Evolutionary conservation across 208 protist genomes (phyloP).

Genomic region (Phytomonas sp.): DNA sequence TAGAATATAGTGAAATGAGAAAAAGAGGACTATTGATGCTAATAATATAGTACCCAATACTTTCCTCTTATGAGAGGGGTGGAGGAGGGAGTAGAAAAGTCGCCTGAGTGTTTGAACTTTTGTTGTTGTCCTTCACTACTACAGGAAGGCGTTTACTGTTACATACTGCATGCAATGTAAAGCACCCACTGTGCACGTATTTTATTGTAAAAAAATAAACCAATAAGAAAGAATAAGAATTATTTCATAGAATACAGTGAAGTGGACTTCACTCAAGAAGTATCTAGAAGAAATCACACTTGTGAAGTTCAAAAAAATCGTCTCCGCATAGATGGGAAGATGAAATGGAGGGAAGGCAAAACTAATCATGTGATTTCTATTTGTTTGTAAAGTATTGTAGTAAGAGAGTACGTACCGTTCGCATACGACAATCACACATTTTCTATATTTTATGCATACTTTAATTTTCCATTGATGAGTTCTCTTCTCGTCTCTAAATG

Average conservation of each 20-base stretch:
- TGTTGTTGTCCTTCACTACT: neutral
- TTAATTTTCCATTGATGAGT: neutral
- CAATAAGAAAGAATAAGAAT: constrained; percentile 10
- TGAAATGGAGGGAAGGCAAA: neutral
- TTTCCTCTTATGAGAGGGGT: neutral
- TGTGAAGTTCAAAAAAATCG: neutral
- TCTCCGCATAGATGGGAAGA: neutral
- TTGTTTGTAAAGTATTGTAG: constrained; percentile 5
- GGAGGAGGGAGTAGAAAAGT: neutral
- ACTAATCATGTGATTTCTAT: constrained; percentile 5
- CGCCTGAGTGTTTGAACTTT: neutral
- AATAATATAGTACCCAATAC: neutral
- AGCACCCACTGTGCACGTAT: neutral
- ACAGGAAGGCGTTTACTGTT: neutral
- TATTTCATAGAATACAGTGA: neutral
- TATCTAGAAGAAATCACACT: neutral
- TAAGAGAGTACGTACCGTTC: neutral
- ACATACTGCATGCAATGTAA: neutral
- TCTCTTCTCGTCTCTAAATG: neutral
- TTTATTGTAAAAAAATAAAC: constrained; percentile 2
- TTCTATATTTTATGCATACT: neutral
- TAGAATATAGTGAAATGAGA: neutral
- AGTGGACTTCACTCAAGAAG: neutral
- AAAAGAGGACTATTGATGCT: neutral
- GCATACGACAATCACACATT: neutral